Evolutionary conservation across 345 rosid species (phyloP).

Genomic region (Lepidium africanum): DNA sequence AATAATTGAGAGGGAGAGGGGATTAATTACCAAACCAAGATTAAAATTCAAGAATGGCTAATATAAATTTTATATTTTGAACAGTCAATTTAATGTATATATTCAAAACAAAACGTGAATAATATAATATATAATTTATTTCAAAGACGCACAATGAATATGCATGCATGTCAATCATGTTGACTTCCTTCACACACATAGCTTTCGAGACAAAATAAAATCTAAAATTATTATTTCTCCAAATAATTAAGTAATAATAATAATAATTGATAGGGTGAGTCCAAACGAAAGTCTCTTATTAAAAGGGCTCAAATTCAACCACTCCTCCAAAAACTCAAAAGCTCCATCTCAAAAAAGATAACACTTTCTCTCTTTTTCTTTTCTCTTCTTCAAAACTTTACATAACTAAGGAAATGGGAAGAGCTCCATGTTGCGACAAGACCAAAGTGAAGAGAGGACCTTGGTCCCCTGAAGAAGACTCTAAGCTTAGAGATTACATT

Average conservation of each 20-base stretch:
- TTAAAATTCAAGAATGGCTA: background rate
- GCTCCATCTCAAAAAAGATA: constrained; percentile 9
- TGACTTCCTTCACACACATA: constrained; percentile 27
- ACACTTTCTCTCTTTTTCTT: constrained; percentile 4
- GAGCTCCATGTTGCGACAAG: constrained; percentile 98
- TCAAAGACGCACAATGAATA: constrained; percentile 16
- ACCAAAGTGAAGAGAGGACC: constrained; percentile 95
- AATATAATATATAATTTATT: background rate
- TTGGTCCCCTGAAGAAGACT: constrained; percentile 95
- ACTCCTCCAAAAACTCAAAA: constrained; percentile 24
- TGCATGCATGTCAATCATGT: constrained; percentile 35
- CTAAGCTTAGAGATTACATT: constrained; percentile 75
- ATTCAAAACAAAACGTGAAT: background rate
- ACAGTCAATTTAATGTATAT: background rate
- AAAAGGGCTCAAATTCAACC: constrained; percentile 27
- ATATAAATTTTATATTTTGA: background rate
- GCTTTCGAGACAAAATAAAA: constrained; percentile 15
- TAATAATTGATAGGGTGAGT: constrained; percentile 14
- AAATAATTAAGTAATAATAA: background rate
- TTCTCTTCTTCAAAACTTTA: constrained; percentile 10
- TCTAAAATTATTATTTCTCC: background rate
- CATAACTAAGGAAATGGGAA: constrained; percentile 48
- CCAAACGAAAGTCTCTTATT: constrained; percentile 26
- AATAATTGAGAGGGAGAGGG: background rate
- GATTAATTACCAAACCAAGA: background rate